Evolutionary conservation across 306 rosid species (phyloP).

Genomic region (Vigna reflexopilosa): DNA sequence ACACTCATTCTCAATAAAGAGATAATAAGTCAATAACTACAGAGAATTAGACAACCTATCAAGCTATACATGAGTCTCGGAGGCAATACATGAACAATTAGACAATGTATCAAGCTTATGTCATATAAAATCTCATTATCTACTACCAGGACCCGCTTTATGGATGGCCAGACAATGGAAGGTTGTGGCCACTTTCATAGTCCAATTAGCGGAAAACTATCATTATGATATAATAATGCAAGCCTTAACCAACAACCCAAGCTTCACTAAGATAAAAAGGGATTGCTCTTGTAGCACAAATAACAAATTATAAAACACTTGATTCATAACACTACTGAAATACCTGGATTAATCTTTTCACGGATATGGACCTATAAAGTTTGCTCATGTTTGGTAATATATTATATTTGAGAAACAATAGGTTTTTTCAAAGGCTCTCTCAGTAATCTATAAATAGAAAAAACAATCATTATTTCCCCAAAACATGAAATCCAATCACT

Average conservation of each 20-base stretch:
- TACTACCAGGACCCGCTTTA: conserved; percentile 9
- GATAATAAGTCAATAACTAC: conserved; percentile 17
- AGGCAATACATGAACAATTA: neutral
- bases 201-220: neutral
- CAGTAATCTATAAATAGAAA: neutral
- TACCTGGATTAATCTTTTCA: conserved; percentile 11
- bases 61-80: neutral
- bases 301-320: conserved; percentile 9
- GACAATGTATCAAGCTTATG: neutral
- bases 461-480: neutral
- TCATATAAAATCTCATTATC: neutral
- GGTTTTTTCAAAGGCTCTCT: neutral
- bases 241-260: conserved; percentile 8
- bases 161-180: conserved; percentile 9
- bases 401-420: conserved; percentile 9
- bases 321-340: conserved; percentile 13
- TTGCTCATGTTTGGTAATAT: neutral
- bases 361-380: conserved; percentile 4
- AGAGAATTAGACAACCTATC: neutral
- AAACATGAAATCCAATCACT: neutral
- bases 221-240: neutral
- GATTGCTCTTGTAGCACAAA: conserved; percentile 13
- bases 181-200: neutral
- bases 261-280: conserved; percentile 20
- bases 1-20: conserved; percentile 6